These are phyloP conservation scores for Claviceps capensis DNA, from an alignment of 2,329 filamentous ascomycete genomes.

Conservation along the genomic window DNA sequence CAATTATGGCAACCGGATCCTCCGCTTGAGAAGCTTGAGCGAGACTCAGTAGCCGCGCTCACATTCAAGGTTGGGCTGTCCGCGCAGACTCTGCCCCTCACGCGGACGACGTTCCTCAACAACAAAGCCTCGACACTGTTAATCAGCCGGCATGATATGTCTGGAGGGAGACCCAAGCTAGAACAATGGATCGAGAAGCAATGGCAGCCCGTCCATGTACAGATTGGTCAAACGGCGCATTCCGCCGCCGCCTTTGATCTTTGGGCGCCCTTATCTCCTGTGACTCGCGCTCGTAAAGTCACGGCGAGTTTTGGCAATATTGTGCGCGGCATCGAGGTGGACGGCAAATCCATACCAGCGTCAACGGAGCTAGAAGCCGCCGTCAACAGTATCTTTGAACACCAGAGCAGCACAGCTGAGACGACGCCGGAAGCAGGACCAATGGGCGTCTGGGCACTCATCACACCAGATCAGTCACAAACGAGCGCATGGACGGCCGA, in stretches of 20 bases:
- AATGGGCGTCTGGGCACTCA: slow-evolving; percentile 60
- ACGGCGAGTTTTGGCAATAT: slow-evolving; percentile 65
- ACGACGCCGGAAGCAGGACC: slow-evolving; percentile 23
- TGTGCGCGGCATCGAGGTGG: slow-evolving; percentile 45
- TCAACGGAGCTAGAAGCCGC: slow-evolving; percentile 57
- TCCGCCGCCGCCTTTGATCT: slow-evolving; percentile 14
- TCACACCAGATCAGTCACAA: slow-evolving; percentile 32
- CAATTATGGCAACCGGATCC: slow-evolving; percentile 26
- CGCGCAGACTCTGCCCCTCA: slow-evolving; percentile 47
- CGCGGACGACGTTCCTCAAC: slow-evolving; percentile 68
- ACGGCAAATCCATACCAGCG: slow-evolving; percentile 39
- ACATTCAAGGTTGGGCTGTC: slow-evolving; percentile 25
- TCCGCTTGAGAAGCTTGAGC: slow-evolving; percentile 15
- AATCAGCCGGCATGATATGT: slow-evolving; percentile 19
- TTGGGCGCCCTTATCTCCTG: slow-evolving; percentile 40
- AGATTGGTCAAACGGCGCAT: slow-evolving; percentile 9
- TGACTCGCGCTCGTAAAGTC: slow-evolving; percentile 50
- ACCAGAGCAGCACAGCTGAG: slow-evolving; percentile 10
- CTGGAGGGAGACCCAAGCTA: slow-evolving; percentile 10
- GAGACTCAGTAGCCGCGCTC: slow-evolving; percentile 26
- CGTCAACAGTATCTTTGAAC: slow-evolving; percentile 44
- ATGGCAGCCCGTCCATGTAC: slow-evolving; percentile 23
- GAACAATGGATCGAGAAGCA: slow-evolving; percentile 20
- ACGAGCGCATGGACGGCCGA: slow-evolving; percentile 2
- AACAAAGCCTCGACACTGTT: slow-evolving; percentile 46